Conservation (phyloP, 2,329 filamentous ascomycete species). For the Exophiala aquamarina region DNA sequence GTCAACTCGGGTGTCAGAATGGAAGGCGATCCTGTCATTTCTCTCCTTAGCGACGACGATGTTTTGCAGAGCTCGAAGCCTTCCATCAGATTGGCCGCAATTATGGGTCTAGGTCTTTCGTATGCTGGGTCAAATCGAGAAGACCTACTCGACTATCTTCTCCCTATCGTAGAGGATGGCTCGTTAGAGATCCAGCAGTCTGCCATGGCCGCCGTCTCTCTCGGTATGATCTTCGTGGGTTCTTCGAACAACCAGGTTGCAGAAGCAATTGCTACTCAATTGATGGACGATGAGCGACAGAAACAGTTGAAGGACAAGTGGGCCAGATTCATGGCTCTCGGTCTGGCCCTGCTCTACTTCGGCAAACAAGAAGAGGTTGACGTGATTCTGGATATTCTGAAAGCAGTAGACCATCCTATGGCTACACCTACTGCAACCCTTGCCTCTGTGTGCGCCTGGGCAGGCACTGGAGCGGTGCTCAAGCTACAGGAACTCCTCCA, state of each 20-base stretch:
- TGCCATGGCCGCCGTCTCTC: conserved; percentile 88
- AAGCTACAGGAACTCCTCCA: conserved; percentile 97
- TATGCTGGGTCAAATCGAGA: conserved; percentile 95
- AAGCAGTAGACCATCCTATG: conserved; percentile 96
- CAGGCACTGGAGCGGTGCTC: conserved; percentile 91
- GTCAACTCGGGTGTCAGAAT: conserved; percentile 89
- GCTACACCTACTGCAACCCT: conserved; percentile 92
- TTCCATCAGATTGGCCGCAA: conserved; percentile 75
- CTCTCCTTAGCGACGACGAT: conserved; percentile 76
- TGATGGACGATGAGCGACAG: conserved; percentile 90
- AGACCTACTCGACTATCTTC: conserved; percentile 77
- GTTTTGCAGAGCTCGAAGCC: conserved; percentile 78
- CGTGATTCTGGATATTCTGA: conserved; percentile 92
- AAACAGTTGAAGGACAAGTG: conserved; percentile 95
- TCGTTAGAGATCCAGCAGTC: conserved; percentile 90
- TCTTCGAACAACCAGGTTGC: conserved; percentile 89
- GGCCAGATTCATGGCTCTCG: conserved; percentile 94
- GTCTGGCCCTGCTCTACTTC: conserved; percentile 90
- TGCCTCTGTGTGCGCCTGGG: conserved; percentile 96
- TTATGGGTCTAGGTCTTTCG: conserved; percentile 93
- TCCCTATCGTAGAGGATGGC: conserved; percentile 84
- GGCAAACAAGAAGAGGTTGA: conserved; percentile 98
- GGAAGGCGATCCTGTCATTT: conserved; percentile 86
- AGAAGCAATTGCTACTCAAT: conserved; percentile 85
- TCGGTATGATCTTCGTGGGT: conserved; percentile 89